Percentiles rank a stretch among this genome's conserved stretches.
Conservation (phyloP, 2,329 filamentous ascomycete species). For the Neopestalotiopsis sp. region DNA sequence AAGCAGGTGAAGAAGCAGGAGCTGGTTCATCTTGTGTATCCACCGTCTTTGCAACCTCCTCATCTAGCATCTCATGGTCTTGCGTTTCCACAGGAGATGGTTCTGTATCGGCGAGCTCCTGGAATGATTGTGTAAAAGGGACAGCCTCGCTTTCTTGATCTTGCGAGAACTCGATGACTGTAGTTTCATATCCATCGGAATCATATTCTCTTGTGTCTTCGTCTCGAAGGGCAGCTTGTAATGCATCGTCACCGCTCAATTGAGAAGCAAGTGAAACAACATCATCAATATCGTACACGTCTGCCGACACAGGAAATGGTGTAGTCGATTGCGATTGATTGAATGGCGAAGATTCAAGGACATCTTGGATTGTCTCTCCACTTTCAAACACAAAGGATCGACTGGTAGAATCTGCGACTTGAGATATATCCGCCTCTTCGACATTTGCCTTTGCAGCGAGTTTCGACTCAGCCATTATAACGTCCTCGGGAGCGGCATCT, state of each 20-base stretch:
- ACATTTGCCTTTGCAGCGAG: neutral
- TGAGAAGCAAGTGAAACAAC: conserved; percentile 15
- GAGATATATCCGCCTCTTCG: neutral
- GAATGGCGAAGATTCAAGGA: neutral
- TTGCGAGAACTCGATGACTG: neutral
- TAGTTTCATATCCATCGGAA: neutral
- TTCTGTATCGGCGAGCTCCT: neutral
- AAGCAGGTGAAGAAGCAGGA: neutral
- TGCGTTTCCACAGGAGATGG: neutral
- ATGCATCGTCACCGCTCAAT: conserved; percentile 19
- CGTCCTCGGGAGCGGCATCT: neutral
- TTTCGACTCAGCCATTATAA: neutral
- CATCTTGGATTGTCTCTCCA: neutral
- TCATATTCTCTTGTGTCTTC: neutral
- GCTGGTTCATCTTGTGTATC: neutral
- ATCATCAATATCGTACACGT: neutral
- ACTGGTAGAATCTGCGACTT: neutral
- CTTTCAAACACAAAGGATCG: conserved; percentile 3
- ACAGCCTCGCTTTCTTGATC: neutral
- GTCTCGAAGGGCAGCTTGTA: conserved; percentile 18
- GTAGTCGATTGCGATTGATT: neutral
- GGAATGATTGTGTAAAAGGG: neutral
- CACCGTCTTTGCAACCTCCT: neutral
- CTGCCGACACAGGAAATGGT: neutral
- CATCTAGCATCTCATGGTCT: neutral